phyloP scores from a whole-genome alignment of 345 rosid species.

The Isatis tinctoria region DNA sequence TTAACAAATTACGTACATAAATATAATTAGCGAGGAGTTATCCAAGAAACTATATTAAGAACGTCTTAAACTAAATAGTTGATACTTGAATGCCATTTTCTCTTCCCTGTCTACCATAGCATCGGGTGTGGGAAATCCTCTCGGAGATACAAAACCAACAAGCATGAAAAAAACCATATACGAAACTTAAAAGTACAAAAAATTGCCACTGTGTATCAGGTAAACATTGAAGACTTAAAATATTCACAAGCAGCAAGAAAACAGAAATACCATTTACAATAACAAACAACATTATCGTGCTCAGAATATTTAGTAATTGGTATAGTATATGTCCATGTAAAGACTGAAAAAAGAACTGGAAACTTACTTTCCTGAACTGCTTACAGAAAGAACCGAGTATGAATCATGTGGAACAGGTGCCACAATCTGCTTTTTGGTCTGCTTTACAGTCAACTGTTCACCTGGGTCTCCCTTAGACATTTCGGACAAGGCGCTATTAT shows the following conservation, averaged over 20 bases:
- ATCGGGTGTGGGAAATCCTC: neutral
- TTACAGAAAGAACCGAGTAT: conserved; percentile 85
- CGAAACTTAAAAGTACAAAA: neutral
- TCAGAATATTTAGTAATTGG: conserved; percentile 6
- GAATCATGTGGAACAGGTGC: conserved; percentile 98
- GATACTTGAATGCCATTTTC: neutral
- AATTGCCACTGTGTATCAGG: neutral
- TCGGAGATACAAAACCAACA: neutral
- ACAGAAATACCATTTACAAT: neutral
- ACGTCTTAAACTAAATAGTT: neutral
- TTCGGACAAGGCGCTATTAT: conserved; percentile 82
- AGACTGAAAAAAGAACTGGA: neutral
- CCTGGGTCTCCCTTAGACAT: conserved; percentile 68
- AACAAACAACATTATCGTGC: neutral
- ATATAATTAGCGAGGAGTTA: neutral
- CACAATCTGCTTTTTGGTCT: conserved; percentile 79
- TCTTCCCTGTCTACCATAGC: too few species aligned
- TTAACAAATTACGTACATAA: neutral
- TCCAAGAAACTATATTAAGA: neutral
- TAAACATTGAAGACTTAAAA: neutral
- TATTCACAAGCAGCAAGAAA: conserved; percentile 13
- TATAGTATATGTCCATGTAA: neutral
- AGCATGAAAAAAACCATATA: neutral
- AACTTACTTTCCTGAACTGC: conserved; percentile 98
- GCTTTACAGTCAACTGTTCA: conserved; percentile 79